phyloP scores from a whole-genome alignment of 805 yeast genomes.

The Schwanniomyces polymorphus region DNA sequence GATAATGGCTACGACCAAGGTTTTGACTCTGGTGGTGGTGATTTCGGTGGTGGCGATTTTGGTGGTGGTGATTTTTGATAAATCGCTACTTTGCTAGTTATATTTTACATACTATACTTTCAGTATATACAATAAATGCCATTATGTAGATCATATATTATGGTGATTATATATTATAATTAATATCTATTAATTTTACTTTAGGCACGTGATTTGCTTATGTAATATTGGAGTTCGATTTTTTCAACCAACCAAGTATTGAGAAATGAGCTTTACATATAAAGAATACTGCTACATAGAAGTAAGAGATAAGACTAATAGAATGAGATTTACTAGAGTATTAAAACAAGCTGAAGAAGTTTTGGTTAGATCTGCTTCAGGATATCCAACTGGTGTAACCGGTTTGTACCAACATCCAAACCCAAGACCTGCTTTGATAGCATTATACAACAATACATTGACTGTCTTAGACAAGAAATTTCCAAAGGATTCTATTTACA shows the following conservation, averaged over 20 bases:
- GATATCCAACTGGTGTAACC: constrained; percentile 79
- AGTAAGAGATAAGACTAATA: neutral
- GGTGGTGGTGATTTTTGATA: constrained; percentile 5
- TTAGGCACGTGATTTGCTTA: neutral
- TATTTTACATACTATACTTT: neutral
- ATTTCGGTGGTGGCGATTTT: constrained; percentile 38
- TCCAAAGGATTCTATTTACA: constrained; percentile 74
- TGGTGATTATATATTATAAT: neutral
- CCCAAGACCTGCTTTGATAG: constrained; percentile 76
- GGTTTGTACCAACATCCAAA: constrained; percentile 79
- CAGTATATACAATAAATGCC: neutral
- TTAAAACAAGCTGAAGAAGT: constrained; percentile 50
- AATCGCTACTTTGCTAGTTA: neutral
- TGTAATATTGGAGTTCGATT: neutral
- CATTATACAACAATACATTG: constrained; percentile 71
- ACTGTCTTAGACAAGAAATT: constrained; percentile 55
- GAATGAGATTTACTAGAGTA: constrained; percentile 42
- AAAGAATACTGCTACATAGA: neutral
- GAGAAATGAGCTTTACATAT: constrained; percentile 1
- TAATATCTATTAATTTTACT: too few species aligned
- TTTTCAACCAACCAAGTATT: constrained; percentile 1
- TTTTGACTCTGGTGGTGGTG: constrained; percentile 25
- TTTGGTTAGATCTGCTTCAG: constrained; percentile 57
- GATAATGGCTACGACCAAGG: constrained; percentile 31
- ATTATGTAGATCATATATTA: neutral